Base-by-base conservation (phyloP, 2,329 filamentous ascomycete species). In the Biscogniauxia marginata region DNA sequence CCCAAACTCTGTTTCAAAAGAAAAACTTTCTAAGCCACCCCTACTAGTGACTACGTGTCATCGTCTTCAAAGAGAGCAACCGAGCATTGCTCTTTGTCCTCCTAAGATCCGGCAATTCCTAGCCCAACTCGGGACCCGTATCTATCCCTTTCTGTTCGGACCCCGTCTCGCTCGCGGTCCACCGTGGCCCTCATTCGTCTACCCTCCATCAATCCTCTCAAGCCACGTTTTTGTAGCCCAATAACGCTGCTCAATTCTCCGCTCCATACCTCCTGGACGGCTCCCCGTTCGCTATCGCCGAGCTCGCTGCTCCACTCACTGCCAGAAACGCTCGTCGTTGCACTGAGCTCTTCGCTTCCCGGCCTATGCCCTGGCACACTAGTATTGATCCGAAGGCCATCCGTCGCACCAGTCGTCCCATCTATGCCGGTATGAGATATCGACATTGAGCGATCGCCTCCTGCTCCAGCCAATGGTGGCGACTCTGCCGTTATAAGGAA, bases 171-270 rank as follows among this genome's bases (percentile, higher is more conserved):
- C 49, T 66, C 70, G 13, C 67, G 66, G 46, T 69, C 70, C 22
- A 70, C 65, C n/a, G 67, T 71, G 3, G 69, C 71, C 48, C 70
- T 66, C 78, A 97, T 86, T 58, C 93, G 82, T 46, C 93, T 80
- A 3, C 93, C 93, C 73, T 98, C 95, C 95, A 99, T 98, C 63
- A 99, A 73, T 0, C 95, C 95, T 57, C 93, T 82, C 34, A 99
- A 73, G 0, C 95, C 95, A 53, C 95, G 83, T 78, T 99, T 99
- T 78, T 99, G 95, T 62, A 99, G 72, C 0, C 95, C 95, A 64
- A 99, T 96, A 2, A 98, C 93, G 49, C 91, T 91, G 75, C 90
- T 93, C 30, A 93, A 73, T 76, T 96, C 84, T 56, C 88, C 87
- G 67, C 83, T 78, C 93, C 95, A 99, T 0, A 93, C 79, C 63